Conservation (phyloP, 805 yeast genomes). For the Starmera dryadoides region DNA sequence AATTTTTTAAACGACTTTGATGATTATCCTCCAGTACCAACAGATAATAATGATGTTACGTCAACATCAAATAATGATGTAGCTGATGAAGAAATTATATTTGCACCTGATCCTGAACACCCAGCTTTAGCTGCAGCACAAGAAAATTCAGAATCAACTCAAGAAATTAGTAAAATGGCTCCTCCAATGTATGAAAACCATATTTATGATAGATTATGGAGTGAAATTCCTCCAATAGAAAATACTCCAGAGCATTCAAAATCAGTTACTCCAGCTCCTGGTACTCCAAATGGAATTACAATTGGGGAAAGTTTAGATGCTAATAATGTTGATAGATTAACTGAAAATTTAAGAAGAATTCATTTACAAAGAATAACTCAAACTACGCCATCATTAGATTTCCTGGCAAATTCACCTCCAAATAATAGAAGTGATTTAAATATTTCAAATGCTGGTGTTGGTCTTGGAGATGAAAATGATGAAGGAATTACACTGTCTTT, state of each 20-base stretch:
- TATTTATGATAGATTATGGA: conserved; percentile 74
- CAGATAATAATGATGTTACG: conserved; percentile 5
- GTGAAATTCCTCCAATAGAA: conserved; percentile 37
- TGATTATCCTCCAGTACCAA: not conserved
- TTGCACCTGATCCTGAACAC: conserved; percentile 28
- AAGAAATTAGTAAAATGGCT: conserved; percentile 45
- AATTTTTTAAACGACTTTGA: conserved; percentile 7
- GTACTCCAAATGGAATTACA: conserved; percentile 13
- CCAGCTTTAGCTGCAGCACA: conserved; percentile 13
- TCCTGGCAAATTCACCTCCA: conserved; percentile 8
- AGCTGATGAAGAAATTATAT: conserved; percentile 31
- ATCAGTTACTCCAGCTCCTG: conserved; percentile 22
- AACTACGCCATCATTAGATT: conserved; percentile 25
- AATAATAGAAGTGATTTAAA: not conserved
- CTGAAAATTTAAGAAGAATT: conserved; percentile 45
- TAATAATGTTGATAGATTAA: conserved; percentile 28
- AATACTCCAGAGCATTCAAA: conserved; percentile 25
- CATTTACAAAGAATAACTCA: conserved; percentile 38
- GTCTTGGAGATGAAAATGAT: conserved; percentile 17
- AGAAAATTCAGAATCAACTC: conserved; percentile 11
- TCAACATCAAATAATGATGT: conserved; percentile 9
- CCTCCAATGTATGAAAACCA: conserved; percentile 84
- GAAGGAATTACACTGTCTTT: conserved; percentile 11
- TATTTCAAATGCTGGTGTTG: conserved; percentile 8
- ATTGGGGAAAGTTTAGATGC: conserved; percentile 16